Conservation (phyloP, 208 protist species). For the Naegleria lovaniensis region DNA sequence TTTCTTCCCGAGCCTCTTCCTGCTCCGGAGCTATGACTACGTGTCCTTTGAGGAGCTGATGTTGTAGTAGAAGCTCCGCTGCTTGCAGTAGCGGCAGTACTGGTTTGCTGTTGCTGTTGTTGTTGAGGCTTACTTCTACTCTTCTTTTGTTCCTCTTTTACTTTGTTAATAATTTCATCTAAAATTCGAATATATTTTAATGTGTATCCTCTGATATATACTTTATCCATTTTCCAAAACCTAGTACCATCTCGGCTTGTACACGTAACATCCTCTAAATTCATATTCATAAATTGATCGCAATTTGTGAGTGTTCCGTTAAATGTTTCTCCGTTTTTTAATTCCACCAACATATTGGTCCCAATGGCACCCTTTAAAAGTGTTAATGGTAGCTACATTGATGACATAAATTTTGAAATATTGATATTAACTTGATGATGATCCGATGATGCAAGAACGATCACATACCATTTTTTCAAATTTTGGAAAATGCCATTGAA, state of each 20-base stretch:
- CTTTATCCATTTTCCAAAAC: slow-evolving; percentile 69
- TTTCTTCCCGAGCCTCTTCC: background rate
- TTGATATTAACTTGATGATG: too few species aligned
- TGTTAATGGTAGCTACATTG: background rate
- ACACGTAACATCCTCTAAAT: slow-evolving; percentile 61
- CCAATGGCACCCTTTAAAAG: background rate
- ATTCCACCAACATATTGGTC: slow-evolving; percentile 57
- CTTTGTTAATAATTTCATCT: slow-evolving; percentile 53
- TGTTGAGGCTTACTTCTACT: slow-evolving; percentile 1
- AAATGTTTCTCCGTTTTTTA: slow-evolving; percentile 86
- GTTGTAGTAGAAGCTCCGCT: background rate
- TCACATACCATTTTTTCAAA: background rate
- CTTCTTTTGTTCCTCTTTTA: slow-evolving; percentile 31
- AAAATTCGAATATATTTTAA: slow-evolving; percentile 75
- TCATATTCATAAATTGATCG: slow-evolving; percentile 81
- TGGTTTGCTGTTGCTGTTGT: too few species aligned
- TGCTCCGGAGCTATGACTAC: background rate
- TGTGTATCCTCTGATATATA: slow-evolving; percentile 75
- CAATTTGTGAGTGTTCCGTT: slow-evolving; percentile 70
- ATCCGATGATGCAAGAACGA: background rate
- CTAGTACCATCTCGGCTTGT: slow-evolving; percentile 70
- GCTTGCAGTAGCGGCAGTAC: background rate
- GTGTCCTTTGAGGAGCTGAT: background rate
- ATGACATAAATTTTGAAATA: too few species aligned
- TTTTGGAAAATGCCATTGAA: too few species aligned